Percentiles rank a stretch among this genome's conserved stretches.
Conservation (phyloP, 306 rosid species). For the Rubus parviflorus region DNA sequence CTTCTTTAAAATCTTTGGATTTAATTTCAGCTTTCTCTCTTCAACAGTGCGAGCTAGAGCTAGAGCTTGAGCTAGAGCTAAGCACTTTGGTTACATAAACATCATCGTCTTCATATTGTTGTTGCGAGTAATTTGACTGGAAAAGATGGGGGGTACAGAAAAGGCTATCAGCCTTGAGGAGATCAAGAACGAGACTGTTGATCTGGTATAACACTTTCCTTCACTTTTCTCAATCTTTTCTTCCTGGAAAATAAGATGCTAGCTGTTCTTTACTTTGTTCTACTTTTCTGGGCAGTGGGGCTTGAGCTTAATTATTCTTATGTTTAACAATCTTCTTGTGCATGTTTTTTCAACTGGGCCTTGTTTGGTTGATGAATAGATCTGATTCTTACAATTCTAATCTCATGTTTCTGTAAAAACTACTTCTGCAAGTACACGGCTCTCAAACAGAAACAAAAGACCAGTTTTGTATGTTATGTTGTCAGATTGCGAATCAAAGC, state of each 20-base stretch:
- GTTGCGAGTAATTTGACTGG: not conserved
- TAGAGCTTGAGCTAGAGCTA: too few species aligned
- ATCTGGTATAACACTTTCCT: constrained; percentile 58
- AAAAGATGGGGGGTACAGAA: constrained; percentile 41
- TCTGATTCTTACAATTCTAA: not conserved
- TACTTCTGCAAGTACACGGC: too few species aligned
- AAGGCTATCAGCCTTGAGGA: constrained; percentile 59
- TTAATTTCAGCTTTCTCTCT: not conserved
- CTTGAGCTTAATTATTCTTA: not conserved
- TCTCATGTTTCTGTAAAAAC: not conserved
- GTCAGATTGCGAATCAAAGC: not conserved
- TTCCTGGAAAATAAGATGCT: not conserved
- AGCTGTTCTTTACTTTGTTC: not conserved
- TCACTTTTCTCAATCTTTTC: not conserved
- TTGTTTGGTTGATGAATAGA: constrained; percentile 2
- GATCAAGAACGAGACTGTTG: constrained; percentile 91
- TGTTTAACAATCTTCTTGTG: not conserved
- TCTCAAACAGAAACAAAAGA: too few species aligned
- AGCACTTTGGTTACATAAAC: not conserved
- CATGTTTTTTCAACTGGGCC: not conserved
- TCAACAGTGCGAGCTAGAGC: not conserved
- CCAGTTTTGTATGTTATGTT: not conserved
- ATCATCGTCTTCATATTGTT: not conserved
- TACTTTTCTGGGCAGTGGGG: not conserved
- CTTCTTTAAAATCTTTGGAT: constrained; percentile 1